Evolutionary conservation across 768 basidiomycete genomes (phyloP).

Genomic region (Dentipellis sp.): DNA sequence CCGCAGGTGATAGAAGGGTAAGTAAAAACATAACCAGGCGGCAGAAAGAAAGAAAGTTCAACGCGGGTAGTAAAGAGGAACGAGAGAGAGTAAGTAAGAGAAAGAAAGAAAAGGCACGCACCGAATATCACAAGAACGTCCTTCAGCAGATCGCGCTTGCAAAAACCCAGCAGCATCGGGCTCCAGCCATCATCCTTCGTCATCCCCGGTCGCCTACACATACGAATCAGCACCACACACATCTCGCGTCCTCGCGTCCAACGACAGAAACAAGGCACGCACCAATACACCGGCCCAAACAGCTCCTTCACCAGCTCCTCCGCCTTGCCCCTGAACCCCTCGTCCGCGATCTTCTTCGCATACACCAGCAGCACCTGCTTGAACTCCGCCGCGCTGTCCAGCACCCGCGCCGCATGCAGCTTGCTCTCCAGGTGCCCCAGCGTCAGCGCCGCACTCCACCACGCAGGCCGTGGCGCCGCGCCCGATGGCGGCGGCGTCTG

Average conservation of each 20-base stretch:
- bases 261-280: conserved; percentile 22
- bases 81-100: background rate
- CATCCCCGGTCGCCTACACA: conserved; percentile 54
- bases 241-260: background rate
- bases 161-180: conserved; percentile 57
- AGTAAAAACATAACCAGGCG: no score
- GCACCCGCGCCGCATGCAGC: conserved; percentile 58
- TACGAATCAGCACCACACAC: conserved; percentile 4
- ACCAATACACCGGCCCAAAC: conserved; percentile 88
- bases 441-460: conserved; percentile 79
- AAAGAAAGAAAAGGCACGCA: conserved; percentile 26
- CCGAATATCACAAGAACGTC: conserved; percentile 77
- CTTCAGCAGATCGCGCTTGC: conserved; percentile 74
- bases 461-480: conserved; percentile 42
- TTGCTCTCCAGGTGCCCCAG: conserved; percentile 85
- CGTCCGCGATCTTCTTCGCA: conserved; percentile 80
- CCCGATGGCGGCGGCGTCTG: conserved; percentile 13
- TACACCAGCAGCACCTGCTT: conserved; percentile 67
- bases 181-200: conserved; percentile 53
- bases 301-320: conserved; percentile 90
- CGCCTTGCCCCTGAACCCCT: conserved; percentile 79
- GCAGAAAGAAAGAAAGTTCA: no score
- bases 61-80: background rate
- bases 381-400: conserved; percentile 85
- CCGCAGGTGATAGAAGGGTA: no score